phyloP scores from a whole-genome alignment of 441 rosid genomes.

The Erodium moschatum region DNA sequence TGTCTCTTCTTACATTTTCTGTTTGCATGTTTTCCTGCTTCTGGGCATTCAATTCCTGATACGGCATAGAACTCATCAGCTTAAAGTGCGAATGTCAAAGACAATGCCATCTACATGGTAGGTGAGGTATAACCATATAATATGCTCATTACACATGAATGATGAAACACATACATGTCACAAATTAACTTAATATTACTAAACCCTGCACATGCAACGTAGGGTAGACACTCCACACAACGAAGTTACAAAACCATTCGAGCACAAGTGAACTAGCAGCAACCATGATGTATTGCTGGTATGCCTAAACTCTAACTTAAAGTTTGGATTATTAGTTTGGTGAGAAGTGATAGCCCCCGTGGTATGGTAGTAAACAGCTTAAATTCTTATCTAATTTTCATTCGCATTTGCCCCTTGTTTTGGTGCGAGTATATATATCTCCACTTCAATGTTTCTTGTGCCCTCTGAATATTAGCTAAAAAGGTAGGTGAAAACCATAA shows the following conservation, averaged over 20 bases:
- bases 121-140: background rate
- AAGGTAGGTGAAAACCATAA: background rate
- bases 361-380: no score
- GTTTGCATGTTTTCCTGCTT: conserved; percentile 43
- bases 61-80: conserved; percentile 18
- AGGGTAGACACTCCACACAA: background rate
- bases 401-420: no score
- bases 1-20: conserved; percentile 44
- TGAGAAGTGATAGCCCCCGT: no score
- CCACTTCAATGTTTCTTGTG: no score
- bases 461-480: no score
- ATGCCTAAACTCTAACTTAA: no score
- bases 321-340: no score
- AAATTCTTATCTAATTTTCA: no score
- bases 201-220: background rate
- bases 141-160: conserved; percentile 1
- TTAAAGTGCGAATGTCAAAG: background rate
- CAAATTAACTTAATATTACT: background rate
- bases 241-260: background rate
- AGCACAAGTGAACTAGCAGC: background rate
- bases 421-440: no score
- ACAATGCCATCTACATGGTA: conserved; percentile 7
- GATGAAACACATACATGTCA: background rate
- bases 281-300: background rate
- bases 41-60: conserved; percentile 57